These are phyloP conservation scores for Tilletiaria anomala DNA, from an alignment of 1,284 basidiomycete genomes.

Conservation along the genomic window DNA sequence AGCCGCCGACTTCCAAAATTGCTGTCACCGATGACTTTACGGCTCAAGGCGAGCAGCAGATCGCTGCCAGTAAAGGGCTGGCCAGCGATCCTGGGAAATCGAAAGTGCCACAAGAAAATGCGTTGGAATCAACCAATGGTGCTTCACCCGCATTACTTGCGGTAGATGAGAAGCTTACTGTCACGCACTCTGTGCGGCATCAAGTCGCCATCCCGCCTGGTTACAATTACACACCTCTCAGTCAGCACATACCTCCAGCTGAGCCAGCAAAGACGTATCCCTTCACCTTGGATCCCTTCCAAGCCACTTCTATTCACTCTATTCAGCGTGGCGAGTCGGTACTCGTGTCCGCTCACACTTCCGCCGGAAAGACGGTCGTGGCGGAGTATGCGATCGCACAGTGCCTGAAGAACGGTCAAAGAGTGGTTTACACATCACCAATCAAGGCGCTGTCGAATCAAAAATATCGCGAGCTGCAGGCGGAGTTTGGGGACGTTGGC, in stretches of 20 bases:
- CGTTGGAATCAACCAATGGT: slow-evolving; percentile 1
- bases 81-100: not conserved
- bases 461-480: slow-evolving; percentile 94
- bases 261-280: slow-evolving; percentile 87
- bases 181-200: slow-evolving; percentile 52
- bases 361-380: slow-evolving; percentile 95
- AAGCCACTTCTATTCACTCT: slow-evolving; percentile 79
- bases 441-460: slow-evolving; percentile 97
- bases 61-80: no score
- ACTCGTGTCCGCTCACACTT: slow-evolving; percentile 95
- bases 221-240: slow-evolving; percentile 81
- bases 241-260: slow-evolving; percentile 74
- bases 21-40: not conserved
- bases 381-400: slow-evolving; percentile 99
- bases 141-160: no score
- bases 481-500: slow-evolving; percentile 92
- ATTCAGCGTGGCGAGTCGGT: slow-evolving; percentile 97
- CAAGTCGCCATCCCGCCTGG: slow-evolving; percentile 89
- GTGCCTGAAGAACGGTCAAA: slow-evolving; percentile 75
- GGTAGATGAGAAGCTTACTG: no score
- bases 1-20: not conserved
- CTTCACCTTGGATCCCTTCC: slow-evolving; percentile 95
- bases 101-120: not conserved
- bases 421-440: slow-evolving; percentile 97
- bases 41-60: not conserved